phyloP scores from a whole-genome alignment of 2,329 filamentous ascomycete genomes.

The Hypoxylon sp. region DNA sequence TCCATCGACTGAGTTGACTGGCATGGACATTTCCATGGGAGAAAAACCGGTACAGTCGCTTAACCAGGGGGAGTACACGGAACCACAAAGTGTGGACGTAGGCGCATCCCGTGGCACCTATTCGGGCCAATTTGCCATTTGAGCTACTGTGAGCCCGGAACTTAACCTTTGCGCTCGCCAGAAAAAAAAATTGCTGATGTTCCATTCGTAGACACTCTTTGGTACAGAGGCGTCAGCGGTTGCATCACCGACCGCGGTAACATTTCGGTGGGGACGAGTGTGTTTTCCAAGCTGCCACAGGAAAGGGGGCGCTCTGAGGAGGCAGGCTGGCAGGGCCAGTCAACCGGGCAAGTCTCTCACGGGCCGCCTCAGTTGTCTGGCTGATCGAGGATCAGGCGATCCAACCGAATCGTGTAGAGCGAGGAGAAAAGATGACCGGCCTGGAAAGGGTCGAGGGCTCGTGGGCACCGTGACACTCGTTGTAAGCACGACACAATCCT shows the following conservation, averaged over 20 bases:
- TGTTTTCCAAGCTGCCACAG: conserved; percentile 14
- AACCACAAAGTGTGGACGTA: conserved; percentile 33
- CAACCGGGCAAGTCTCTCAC: conserved; percentile 24
- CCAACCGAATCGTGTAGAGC: conserved; percentile 26
- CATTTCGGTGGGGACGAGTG: conserved; percentile 36
- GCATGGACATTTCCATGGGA: conserved; percentile 28
- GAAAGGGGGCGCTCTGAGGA: conserved; percentile 21
- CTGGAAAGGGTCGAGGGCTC: conserved; percentile 11
- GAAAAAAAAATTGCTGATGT: conserved; percentile 30
- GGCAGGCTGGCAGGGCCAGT: conserved; percentile 10
- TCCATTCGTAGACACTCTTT: conserved; percentile 35
- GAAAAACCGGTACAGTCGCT: conserved; percentile 29
- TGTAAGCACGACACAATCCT: conserved; percentile 36
- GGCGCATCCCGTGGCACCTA: conserved; percentile 29
- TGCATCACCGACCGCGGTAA: conserved; percentile 42
- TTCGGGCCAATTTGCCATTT: conserved; percentile 34
- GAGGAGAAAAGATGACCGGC: conserved; percentile 11
- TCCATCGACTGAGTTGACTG: conserved; percentile 13
- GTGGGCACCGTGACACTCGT: conserved; percentile 25
- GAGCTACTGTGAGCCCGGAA: conserved; percentile 34
- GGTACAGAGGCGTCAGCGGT: conserved; percentile 40
- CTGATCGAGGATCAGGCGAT: conserved; percentile 19
- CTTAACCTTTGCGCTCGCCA: conserved; percentile 30
- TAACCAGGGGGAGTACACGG: conserved; percentile 29
- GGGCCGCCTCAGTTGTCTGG: conserved; percentile 24